A percentile compares a stretch with the other conserved stretches of the same genome.
Evolutionary conservation across 345 rosid genomes (phyloP).

Genomic region (Populus pruinosa): DNA sequence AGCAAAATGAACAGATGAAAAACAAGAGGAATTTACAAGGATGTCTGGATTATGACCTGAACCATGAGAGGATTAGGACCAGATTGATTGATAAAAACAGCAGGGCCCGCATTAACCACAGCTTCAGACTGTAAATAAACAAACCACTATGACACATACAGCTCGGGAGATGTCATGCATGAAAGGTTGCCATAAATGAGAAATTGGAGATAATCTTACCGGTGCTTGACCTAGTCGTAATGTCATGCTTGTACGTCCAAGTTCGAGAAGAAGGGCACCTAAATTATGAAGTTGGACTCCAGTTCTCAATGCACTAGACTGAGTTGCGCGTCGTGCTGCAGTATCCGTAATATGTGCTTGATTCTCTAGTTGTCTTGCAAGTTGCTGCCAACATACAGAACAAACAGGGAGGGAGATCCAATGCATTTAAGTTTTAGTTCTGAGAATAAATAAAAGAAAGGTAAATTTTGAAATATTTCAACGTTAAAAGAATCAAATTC

Average conservation of each 20-base stretch:
- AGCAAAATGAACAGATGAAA: neutral
- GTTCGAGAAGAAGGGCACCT: conserved; percentile 74
- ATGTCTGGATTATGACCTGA: conserved; percentile 44
- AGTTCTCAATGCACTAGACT: conserved; percentile 47
- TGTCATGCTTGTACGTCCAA: conserved; percentile 76
- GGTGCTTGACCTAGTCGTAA: conserved; percentile 65
- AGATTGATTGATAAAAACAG: conserved; percentile 59
- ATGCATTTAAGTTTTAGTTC: neutral
- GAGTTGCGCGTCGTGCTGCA: conserved; percentile 30
- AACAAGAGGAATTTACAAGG: neutral
- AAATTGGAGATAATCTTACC: conserved; percentile 34
- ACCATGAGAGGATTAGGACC: conserved; percentile 83
- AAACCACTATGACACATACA: conserved; percentile 7
- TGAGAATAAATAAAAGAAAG: conserved; percentile 8
- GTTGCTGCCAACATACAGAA: conserved; percentile 41
- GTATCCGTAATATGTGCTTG: conserved; percentile 48
- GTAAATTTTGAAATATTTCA: neutral
- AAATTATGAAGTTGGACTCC: conserved; percentile 51
- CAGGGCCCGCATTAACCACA: conserved; percentile 77
- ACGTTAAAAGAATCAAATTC: neutral
- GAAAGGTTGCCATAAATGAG: neutral
- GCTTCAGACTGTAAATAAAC: conserved; percentile 61
- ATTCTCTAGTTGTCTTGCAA: conserved; percentile 51
- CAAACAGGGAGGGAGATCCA: neutral
- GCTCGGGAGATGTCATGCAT: neutral